phyloP scores from a whole-genome alignment of 305 asterid genomes.

The Fraxinus dipetala region DNA sequence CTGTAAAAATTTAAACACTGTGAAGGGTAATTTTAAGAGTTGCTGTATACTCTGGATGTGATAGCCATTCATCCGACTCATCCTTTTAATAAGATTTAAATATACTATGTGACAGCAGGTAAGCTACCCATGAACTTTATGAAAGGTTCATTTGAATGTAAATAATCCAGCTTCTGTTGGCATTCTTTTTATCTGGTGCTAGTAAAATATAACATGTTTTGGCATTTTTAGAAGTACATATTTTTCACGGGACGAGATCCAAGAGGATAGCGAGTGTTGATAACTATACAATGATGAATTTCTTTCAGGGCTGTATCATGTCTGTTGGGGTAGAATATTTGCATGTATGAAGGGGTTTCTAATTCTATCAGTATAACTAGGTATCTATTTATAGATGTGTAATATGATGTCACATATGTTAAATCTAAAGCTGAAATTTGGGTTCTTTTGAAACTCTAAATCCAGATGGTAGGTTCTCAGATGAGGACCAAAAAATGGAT shows the following conservation, averaged over 20 bases:
- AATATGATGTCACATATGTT: constrained; percentile 2
- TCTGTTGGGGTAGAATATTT: background rate
- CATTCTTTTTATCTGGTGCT: background rate
- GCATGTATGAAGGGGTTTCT: background rate
- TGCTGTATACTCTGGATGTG: constrained; percentile 3
- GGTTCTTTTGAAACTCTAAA: background rate
- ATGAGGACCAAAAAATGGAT: background rate
- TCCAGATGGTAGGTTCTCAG: background rate
- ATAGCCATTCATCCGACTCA: background rate
- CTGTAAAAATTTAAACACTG: constrained; percentile 7
- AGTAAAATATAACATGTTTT: background rate
- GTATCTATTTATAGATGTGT: constrained; percentile 7
- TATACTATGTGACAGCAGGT: constrained; percentile 13
- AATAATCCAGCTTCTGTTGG: constrained; percentile 5
- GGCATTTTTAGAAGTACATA: background rate
- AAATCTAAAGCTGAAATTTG: constrained; percentile 9
- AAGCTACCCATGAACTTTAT: background rate
- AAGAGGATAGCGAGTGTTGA: background rate
- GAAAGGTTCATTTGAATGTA: background rate
- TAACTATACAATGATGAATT: background rate
- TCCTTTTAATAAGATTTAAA: background rate
- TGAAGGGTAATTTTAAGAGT: background rate
- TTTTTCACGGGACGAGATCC: background rate
- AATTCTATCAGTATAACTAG: background rate
- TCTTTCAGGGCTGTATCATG: constrained; percentile 1